A percentile compares a stretch with the other conserved stretches of the same genome.
phyloP scores from a whole-genome alignment of 805 yeast genomes.

The Hanseniaspora valbyensis region DNA sequence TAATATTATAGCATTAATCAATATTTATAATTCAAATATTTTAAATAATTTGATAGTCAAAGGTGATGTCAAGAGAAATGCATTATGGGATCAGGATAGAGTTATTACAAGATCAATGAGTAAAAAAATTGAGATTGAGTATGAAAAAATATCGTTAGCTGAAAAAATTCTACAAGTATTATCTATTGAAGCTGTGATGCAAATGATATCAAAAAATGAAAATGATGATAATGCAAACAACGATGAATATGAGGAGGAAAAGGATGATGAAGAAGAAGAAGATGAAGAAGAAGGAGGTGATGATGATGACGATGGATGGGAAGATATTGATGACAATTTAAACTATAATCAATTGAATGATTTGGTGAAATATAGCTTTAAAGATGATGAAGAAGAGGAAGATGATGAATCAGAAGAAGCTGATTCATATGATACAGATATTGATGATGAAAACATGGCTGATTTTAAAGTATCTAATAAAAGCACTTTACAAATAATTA shows the following conservation, averaged over 20 bases:
- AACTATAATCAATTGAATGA: conserved; percentile 18
- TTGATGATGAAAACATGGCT: conserved; percentile 23
- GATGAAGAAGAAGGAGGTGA: conserved; percentile 18
- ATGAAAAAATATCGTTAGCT: conserved; percentile 55
- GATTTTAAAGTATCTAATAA: not conserved
- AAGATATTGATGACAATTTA: conserved; percentile 19
- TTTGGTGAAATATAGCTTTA: conserved; percentile 24
- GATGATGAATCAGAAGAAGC: conserved; percentile 30
- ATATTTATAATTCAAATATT: conserved; percentile 47
- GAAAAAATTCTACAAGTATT: conserved; percentile 64
- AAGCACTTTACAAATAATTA: not conserved
- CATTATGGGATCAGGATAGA: conserved; percentile 32
- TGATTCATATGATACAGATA: conserved; percentile 31
- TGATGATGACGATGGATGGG: conserved; percentile 21
- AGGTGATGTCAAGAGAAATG: conserved; percentile 62
- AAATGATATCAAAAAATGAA: conserved; percentile 23
- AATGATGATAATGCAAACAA: not conserved
- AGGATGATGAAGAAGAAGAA: conserved; percentile 7
- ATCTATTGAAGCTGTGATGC: conserved; percentile 57
- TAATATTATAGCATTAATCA: conserved; percentile 58
- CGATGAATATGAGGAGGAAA: conserved; percentile 2
- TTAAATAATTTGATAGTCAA: conserved; percentile 48
- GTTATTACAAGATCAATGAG: conserved; percentile 83
- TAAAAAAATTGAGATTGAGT: conserved; percentile 48
- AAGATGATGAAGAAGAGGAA: conserved; percentile 31